Evolutionary conservation across 306 rosid species (phyloP).

Genomic region (Cucumis melo): DNA sequence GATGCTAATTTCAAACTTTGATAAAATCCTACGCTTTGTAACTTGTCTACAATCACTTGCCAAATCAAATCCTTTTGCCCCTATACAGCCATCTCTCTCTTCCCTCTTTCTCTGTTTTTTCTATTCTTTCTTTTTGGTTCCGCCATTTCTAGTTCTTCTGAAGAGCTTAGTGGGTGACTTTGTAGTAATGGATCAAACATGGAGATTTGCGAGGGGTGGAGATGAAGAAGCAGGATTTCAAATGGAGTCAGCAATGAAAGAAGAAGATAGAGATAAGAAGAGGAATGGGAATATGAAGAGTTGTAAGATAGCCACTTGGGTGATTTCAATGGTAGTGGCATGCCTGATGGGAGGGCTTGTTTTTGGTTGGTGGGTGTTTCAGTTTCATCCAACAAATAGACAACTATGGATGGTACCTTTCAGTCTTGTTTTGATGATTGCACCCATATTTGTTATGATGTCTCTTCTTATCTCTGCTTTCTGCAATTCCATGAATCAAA

Average conservation of each 20-base stretch:
- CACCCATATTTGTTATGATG: slow-evolving; percentile 47
- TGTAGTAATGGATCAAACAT: not conserved
- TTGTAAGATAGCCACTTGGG: not conserved
- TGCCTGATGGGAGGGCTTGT: slow-evolving; percentile 43
- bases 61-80: not conserved
- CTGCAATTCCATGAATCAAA: slow-evolving; percentile 5
- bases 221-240: not conserved
- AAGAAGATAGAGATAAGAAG: not conserved
- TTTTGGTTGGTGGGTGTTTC: slow-evolving; percentile 53
- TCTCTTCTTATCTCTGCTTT: slow-evolving; percentile 33
- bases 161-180: not conserved
- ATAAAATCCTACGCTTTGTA: not conserved
- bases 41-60: not conserved
- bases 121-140: not conserved
- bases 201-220: not conserved
- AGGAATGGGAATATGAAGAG: not conserved
- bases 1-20: not conserved
- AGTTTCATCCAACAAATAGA: slow-evolving; percentile 35
- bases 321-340: slow-evolving; percentile 17
- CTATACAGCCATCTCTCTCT: not conserved
- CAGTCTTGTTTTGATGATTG: slow-evolving; percentile 49
- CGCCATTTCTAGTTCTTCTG: not conserved
- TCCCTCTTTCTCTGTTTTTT: not conserved
- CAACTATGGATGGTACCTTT: slow-evolving; percentile 97
- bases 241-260: not conserved